phyloP scores from a whole-genome alignment of 2,329 filamentous ascomycete genomes.

The Aspergillus novoparasiticus region DNA sequence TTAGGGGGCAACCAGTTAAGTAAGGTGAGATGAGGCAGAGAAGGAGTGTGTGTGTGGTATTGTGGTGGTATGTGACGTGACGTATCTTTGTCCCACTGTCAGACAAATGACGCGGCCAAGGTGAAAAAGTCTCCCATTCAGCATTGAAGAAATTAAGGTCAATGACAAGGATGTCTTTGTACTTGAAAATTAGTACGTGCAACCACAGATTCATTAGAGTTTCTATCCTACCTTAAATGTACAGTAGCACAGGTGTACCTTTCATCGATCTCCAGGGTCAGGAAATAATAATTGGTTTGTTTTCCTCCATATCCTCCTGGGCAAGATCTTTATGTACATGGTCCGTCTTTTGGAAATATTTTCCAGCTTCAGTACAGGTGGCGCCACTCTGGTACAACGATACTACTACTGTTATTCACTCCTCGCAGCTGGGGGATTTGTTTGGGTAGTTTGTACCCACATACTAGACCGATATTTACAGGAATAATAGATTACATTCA shows the following conservation, averaged over 20 bases:
- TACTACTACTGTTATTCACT: constrained; percentile 1
- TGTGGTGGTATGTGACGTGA: constrained; percentile 5
- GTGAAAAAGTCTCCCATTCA: constrained; percentile 2
- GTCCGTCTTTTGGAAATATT: not conserved
- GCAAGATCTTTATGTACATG: not conserved
- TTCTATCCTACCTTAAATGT: constrained; percentile 1
- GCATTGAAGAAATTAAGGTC: not conserved
- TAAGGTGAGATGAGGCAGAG: not conserved
- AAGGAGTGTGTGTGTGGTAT: not conserved
- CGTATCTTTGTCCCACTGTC: not conserved
- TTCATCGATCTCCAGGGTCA: not conserved
- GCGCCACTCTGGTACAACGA: constrained; percentile 15
- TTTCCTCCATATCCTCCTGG: not conserved
- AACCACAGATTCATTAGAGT: not conserved
- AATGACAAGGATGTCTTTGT: not conserved
- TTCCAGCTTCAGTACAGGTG: constrained; percentile 9
- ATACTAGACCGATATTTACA: constrained; percentile 12
- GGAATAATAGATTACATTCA: constrained; percentile 5
- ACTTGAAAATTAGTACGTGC: not conserved
- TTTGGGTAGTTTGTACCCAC: constrained; percentile 4
- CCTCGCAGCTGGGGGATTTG: constrained; percentile 16
- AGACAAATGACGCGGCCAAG: constrained; percentile 7
- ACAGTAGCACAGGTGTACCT: not conserved
- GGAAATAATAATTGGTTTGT: not conserved
- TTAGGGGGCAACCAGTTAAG: not conserved